Percentiles rank a stretch among this genome's conserved stretches.
These are phyloP conservation scores for Russula olivacea DNA, from an alignment of 768 basidiomycete species.

Conservation along the genomic window DNA sequence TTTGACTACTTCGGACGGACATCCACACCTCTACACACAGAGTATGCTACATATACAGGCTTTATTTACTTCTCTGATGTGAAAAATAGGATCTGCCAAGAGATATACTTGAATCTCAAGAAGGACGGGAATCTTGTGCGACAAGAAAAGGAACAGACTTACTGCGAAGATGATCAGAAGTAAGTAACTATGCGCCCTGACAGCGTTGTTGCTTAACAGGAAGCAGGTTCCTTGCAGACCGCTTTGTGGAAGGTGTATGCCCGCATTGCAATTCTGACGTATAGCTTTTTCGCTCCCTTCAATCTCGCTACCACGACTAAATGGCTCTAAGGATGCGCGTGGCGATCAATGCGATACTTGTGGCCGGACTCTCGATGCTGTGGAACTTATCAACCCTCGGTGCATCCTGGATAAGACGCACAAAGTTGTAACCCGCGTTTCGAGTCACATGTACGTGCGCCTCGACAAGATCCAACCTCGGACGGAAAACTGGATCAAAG, in stretches of 20 bases:
- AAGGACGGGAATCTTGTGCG: constrained; percentile 71
- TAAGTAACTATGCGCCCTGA: constrained; percentile 32
- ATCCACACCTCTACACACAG: constrained; percentile 81
- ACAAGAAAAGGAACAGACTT: constrained; percentile 88
- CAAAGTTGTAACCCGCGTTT: constrained; percentile 63
- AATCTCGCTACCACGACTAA: neutral
- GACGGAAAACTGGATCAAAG: constrained; percentile 84
- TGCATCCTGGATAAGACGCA: constrained; percentile 84
- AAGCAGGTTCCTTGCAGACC: constrained; percentile 85
- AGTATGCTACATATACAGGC: constrained; percentile 44
- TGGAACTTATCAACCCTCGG: constrained; percentile 91
- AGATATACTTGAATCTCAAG: constrained; percentile 79
- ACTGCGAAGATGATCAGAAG: constrained; percentile 89
- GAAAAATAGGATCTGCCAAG: constrained; percentile 71
- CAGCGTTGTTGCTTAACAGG: constrained; percentile 18
- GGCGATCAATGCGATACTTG: constrained; percentile 98
- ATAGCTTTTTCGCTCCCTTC: neutral
- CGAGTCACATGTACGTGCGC: constrained; percentile 88
- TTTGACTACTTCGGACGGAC: constrained; percentile 98
- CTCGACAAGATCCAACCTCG: constrained; percentile 77
- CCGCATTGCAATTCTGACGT: constrained; percentile 88
- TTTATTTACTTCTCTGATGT: neutral
- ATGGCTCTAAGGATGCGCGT: constrained; percentile 68
- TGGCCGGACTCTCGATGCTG: constrained; percentile 84
- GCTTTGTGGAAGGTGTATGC: constrained; percentile 97